A percentile compares a stretch with the other conserved stretches of the same genome.
phyloP scores from a whole-genome alignment of 768 basidiomycete genomes.

The Pleurotus pulmonarius region DNA sequence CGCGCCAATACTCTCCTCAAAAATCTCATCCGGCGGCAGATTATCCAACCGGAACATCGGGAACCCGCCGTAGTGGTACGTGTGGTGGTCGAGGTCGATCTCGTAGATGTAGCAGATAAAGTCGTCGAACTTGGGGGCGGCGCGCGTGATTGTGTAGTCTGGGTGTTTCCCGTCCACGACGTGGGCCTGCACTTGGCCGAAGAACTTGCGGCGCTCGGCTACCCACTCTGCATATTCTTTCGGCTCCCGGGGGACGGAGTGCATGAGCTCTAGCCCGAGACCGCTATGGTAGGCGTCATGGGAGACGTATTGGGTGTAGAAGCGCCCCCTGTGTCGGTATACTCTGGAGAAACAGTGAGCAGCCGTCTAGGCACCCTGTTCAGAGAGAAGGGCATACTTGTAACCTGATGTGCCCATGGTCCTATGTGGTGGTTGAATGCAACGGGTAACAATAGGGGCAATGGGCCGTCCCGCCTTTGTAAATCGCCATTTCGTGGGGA shows the following conservation, averaged over 20 bases:
- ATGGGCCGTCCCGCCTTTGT: too few species aligned
- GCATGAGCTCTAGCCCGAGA: neutral
- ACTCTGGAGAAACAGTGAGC: neutral
- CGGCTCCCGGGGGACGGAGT: neutral
- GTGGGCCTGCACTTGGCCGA: neutral
- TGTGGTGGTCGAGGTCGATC: conserved; percentile 4
- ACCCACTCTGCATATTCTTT: neutral
- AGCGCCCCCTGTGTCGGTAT: neutral
- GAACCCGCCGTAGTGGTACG: neutral
- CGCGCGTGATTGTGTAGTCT: neutral
- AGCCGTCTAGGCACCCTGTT: too few species aligned
- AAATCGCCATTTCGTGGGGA: too few species aligned
- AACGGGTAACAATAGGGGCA: too few species aligned
- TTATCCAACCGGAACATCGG: conserved; percentile 4
- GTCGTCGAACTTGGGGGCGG: neutral
- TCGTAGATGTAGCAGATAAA: neutral
- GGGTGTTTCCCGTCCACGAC: neutral
- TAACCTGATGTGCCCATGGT: too few species aligned
- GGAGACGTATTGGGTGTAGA: neutral
- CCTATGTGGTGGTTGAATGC: too few species aligned
- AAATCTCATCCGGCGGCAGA: neutral
- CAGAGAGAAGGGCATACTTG: too few species aligned
- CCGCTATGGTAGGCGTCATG: neutral
- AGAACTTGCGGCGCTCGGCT: neutral
- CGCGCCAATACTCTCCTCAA: neutral